Conservation (phyloP, 2,329 filamentous ascomycete genomes). For the Trichophyton equinum region DNA sequence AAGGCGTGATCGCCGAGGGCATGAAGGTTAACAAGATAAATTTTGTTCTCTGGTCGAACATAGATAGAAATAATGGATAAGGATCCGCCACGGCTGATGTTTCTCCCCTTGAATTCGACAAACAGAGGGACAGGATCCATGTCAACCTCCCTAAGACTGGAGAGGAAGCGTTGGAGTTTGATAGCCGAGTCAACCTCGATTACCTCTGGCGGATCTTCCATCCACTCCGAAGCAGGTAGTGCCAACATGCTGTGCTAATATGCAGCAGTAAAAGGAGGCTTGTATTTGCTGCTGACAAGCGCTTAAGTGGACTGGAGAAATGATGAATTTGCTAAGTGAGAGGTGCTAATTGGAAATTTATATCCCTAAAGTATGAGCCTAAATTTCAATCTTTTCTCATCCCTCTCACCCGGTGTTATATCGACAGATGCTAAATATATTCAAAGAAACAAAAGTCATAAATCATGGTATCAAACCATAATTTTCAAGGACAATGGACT, state of each 20-base stretch:
- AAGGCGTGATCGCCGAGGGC: no score
- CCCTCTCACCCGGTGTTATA: background rate
- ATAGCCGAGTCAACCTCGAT: background rate
- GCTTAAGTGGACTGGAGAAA: no score
- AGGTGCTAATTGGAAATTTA: no score
- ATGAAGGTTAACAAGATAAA: constrained; percentile 38
- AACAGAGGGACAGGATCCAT: constrained; percentile 29
- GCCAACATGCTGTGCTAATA: no score
- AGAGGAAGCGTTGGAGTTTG: background rate
- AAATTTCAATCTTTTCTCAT: background rate
- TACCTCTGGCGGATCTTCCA: background rate
- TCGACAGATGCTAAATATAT: background rate
- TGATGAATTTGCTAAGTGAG: no score
- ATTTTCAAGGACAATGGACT: background rate
- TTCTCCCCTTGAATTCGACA: constrained; percentile 39
- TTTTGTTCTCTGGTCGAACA: constrained; percentile 18
- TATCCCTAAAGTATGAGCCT: background rate
- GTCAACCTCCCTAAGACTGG: background rate
- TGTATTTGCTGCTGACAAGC: no score
- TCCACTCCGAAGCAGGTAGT: background rate
- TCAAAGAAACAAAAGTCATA: background rate
- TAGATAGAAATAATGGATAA: constrained; percentile 37
- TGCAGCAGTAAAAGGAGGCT: no score
- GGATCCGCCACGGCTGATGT: constrained; percentile 32
- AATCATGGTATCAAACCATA: background rate